phyloP scores from a whole-genome alignment of 163 green algal species.

The Coccomyxa subellipsoidea region DNA sequence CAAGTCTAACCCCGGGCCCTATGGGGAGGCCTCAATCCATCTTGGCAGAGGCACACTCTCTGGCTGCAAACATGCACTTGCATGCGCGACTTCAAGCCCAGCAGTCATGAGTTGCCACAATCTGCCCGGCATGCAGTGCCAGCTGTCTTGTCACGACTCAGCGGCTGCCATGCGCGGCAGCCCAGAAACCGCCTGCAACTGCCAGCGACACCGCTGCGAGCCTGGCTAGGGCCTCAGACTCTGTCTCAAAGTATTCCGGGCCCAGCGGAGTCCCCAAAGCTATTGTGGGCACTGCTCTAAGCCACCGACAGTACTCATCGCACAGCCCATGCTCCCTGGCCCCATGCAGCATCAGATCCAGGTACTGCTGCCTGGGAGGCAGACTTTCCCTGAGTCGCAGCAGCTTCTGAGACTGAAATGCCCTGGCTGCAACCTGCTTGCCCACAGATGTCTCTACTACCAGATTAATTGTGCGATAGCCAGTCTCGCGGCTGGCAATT shows the following conservation, averaged over 20 bases:
- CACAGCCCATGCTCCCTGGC: not conserved
- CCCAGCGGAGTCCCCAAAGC: not conserved
- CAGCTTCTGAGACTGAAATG: not conserved
- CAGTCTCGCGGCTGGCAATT: not conserved
- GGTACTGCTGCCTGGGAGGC: not conserved
- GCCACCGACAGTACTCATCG: not conserved
- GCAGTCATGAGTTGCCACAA: too few relatives aligned
- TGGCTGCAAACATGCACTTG: too few relatives aligned
- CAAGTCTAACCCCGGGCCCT: too few relatives aligned
- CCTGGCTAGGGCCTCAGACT: not conserved
- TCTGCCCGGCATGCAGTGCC: too few relatives aligned
- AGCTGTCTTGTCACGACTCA: not conserved
- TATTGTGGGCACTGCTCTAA: not conserved
- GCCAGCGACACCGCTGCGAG: not conserved
- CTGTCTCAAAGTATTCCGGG: conserved; percentile 7
- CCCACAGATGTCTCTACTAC: not conserved
- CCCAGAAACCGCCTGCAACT: not conserved
- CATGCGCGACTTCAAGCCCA: too few relatives aligned
- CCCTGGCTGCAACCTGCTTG: not conserved
- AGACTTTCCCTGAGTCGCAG: not conserved
- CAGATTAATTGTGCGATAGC: not conserved
- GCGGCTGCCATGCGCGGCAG: not conserved
- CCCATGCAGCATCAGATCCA: not conserved
- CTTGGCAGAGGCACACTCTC: too few relatives aligned
- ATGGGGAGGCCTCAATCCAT: too few relatives aligned